Evolutionary conservation across 495 filamentous ascomycete species (phyloP).

Genomic region (Platismatia glauca): DNA sequence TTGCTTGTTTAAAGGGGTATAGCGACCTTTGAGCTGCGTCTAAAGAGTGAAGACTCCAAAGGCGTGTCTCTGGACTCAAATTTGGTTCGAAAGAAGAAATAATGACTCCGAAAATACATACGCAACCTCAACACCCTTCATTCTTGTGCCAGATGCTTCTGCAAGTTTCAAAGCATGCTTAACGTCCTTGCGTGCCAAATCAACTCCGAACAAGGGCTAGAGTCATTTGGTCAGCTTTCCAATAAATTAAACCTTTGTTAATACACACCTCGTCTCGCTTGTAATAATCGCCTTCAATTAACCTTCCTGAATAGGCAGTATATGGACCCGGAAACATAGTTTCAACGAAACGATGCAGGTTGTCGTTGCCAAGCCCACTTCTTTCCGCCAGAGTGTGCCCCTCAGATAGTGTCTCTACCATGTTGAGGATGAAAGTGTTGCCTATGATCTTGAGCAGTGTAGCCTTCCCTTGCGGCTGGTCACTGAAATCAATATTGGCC

Average conservation of each 20-base stretch:
- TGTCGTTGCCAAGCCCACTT: constrained; percentile 60
- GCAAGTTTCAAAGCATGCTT: constrained; percentile 65
- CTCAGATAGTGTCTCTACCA: constrained; percentile 71
- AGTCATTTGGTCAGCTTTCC: constrained; percentile 18
- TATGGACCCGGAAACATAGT: constrained; percentile 48
- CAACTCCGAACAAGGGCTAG: constrained; percentile 76
- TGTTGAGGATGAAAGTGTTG: constrained; percentile 80
- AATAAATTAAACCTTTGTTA: background rate
- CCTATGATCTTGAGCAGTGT: constrained; percentile 70
- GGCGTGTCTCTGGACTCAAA: no score
- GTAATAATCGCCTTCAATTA: constrained; percentile 68
- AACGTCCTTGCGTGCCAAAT: constrained; percentile 79
- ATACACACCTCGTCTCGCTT: constrained; percentile 42
- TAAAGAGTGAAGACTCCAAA: no score
- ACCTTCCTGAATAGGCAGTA: constrained; percentile 61
- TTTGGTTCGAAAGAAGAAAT: no score
- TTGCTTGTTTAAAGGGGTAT: no score
- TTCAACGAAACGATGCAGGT: constrained; percentile 60
- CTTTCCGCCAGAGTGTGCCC: constrained; percentile 71
- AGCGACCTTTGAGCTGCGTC: no score
- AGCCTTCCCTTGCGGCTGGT: constrained; percentile 49
- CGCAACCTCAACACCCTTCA: constrained; percentile 59
- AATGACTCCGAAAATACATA: no score
- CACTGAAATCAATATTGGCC: constrained; percentile 60
- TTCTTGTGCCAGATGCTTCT: constrained; percentile 46